Evolutionary conservation across 1,284 basidiomycete genomes (phyloP), one percentile per base, ranked within the genome.

Genomic region (Papiliotrema fonsecae): DNA sequence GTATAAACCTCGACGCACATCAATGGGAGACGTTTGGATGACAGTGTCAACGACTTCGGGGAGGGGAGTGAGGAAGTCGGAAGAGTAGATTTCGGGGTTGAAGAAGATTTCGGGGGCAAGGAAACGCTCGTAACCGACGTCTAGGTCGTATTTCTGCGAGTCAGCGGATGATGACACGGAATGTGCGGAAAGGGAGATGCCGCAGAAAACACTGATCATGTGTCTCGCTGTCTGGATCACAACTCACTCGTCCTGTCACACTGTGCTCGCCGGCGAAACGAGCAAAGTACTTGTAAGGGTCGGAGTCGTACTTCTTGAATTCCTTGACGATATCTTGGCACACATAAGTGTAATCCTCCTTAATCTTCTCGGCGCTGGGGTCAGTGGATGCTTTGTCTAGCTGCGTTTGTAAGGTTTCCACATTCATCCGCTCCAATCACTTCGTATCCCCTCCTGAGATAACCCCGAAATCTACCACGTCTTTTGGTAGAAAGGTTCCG

Each of bases 301-400:
- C 94, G 50, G 84, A 81, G 70, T 99, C 96, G 75, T 93, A 98
- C 75, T 97, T 97, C 65, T 91, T 83, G 75, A 98, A 97, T 78
- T 99, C 96, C 75, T 92, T 88, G 56, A 99, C 94, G 65, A 99
- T 97, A 72, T 98, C 96, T 72, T 97, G 93, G 72, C 96, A 98
- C 37, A 97, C 92, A 70, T 99, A 99, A 62, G 88, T 92, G 77
- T 93, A 97, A 70, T 93, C 89, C 77, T 98, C 96, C 77, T 98
- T 99, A 67, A 99, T 89, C 74, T 86, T 93, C 53, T 90, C 82
- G 18, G 96, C 93, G 16, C 69, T 72, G 40, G n/a, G n/a, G n/a
- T n/a, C n/a, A n/a, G n/a, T n/a, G n/a, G n/a, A n/a, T n/a, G n/a
- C n/a, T n/a, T n/a, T n/a, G n/a, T n/a, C n/a, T n/a, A n/a, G n/a